A percentile compares a stretch with the other conserved stretches of the same genome.
These are phyloP conservation scores for Begonia peltatifolia DNA, from an alignment of 306 rosid species.

Conservation along the genomic window DNA sequence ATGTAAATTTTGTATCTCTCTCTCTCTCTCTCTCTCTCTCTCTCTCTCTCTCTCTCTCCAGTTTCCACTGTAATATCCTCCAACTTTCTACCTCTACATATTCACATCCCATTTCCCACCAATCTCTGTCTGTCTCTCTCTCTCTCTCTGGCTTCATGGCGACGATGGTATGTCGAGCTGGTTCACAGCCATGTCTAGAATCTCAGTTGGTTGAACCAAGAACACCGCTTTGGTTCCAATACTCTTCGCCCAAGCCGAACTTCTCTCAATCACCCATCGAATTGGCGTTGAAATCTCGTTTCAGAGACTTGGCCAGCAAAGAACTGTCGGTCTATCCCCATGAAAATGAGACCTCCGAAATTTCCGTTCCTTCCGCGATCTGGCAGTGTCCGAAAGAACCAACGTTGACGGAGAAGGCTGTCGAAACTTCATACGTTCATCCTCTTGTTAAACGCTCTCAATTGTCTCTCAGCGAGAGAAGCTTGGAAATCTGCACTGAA, in stretches of 20 bases:
- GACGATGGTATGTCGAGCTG: slow-evolving; percentile 38
- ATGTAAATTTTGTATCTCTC: no score
- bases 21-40: no score
- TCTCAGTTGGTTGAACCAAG: slow-evolving; percentile 45
- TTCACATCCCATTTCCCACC: slow-evolving; percentile 28
- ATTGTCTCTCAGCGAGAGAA: slow-evolving; percentile 30
- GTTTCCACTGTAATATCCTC: no score
- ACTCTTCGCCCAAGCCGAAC: slow-evolving; percentile 27
- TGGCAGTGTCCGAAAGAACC: slow-evolving; percentile 5
- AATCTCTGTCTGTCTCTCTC: slow-evolving; percentile 10
- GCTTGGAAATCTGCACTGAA: slow-evolving; percentile 74
- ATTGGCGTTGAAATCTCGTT: slow-evolving; percentile 24
- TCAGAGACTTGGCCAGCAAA: slow-evolving; percentile 19
- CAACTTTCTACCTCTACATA: slow-evolving; percentile 54
- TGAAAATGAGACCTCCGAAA: not conserved
- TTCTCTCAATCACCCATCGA: slow-evolving; percentile 30
- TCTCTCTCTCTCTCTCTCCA: no score
- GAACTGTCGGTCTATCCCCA: slow-evolving; percentile 3
- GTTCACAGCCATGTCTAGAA: slow-evolving; percentile 41
- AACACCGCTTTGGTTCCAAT: slow-evolving; percentile 30
- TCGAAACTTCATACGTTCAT: slow-evolving; percentile 32
- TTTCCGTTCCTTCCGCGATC: slow-evolving; percentile 18
- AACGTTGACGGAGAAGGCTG: slow-evolving; percentile 1
- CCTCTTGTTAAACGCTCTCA: slow-evolving; percentile 40
- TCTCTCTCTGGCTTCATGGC: slow-evolving; percentile 27